Base-by-base conservation (phyloP, 2,329 filamentous ascomycete genomes). In the Botrytis fragariae region DNA sequence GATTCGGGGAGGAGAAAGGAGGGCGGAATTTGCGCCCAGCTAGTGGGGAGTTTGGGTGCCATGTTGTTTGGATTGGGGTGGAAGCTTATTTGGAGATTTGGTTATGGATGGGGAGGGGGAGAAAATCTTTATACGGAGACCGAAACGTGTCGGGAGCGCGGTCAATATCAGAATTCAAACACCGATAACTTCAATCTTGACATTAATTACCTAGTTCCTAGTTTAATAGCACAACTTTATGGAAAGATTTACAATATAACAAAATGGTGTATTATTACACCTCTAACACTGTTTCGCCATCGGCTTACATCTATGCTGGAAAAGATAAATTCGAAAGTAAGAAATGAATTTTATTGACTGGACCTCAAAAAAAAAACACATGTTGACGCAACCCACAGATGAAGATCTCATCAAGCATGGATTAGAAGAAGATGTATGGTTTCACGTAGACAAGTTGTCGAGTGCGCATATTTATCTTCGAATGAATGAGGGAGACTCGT, bases 241-340 rank as follows among this genome's bases (percentile, higher is more conserved):
- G 54, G 64, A 74, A 79, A 76, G 71, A 65, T 72, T 67, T 67
- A 73, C 70, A 72, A 59, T 57, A 68, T 59, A 72, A 69, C 64
- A 83, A 80, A 42, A 97, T 99, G 96, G 96, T 99, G 64, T 97
- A 93, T 85, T 98, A 98, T 83, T 98, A 96, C 83, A 96, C 91
- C 1, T 98, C 95, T 39, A 95, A 89, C 75, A 90, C 90, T 60
- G 93, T 97, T 57, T 87, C 91, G 20, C 95, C 96, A 2, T 82
- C 94, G 45, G 95, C 94, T 60, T 95, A 92, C 81, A 90, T 99
- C 80, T 99, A 99, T 82, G 94, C 98, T 74, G 96, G 96, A 83
- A 99, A 98, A 84, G 96, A 99, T 86, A 99, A 99, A 85, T 95
- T 96, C 79, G 96, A 99, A 86, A 99, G 96, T 98, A 87, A 75